Conservation (phyloP, 768 basidiomycete species). For the Cyathus striatus region DNA sequence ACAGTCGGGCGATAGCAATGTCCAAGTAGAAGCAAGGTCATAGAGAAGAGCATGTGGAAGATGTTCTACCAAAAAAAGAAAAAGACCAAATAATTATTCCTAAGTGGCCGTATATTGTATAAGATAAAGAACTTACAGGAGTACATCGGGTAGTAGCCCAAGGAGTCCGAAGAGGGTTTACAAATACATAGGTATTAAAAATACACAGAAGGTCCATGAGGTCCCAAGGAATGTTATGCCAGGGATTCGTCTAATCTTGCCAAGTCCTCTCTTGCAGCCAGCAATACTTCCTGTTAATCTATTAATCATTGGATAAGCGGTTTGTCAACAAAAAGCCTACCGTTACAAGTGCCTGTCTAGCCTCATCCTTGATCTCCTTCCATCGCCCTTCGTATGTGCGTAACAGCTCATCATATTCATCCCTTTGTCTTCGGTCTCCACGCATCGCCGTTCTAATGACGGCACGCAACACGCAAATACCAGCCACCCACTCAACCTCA, state of each 20-base stretch:
- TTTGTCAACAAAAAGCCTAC: constrained; percentile 24
- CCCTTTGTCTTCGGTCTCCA: constrained; percentile 39
- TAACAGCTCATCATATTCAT: constrained; percentile 51
- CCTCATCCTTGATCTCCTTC: constrained; percentile 70
- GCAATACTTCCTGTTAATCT: constrained; percentile 37
- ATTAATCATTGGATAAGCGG: not conserved
- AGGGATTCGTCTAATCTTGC: constrained; percentile 30
- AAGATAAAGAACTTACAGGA: too few relatives aligned
- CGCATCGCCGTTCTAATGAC: constrained; percentile 51
- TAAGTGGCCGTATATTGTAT: too few relatives aligned
- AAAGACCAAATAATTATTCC: too few relatives aligned
- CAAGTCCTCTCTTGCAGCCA: constrained; percentile 51
- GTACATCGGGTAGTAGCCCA: too few relatives aligned
- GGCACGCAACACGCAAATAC: constrained; percentile 51
- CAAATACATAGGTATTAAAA: too few relatives aligned
- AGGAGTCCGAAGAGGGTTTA: too few relatives aligned
- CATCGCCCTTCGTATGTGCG: constrained; percentile 57
- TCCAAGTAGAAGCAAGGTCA: too few relatives aligned
- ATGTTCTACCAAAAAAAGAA: too few relatives aligned
- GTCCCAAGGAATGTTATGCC: too few relatives aligned
- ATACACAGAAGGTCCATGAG: too few relatives aligned
- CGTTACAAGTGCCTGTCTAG: constrained; percentile 55
- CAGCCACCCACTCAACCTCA: constrained; percentile 67
- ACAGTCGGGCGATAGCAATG: too few relatives aligned
- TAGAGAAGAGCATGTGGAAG: too few relatives aligned